Evolutionary conservation across 2,329 filamentous ascomycete genomes (phyloP).

Genomic region (Colletotrichum coccodes): DNA sequence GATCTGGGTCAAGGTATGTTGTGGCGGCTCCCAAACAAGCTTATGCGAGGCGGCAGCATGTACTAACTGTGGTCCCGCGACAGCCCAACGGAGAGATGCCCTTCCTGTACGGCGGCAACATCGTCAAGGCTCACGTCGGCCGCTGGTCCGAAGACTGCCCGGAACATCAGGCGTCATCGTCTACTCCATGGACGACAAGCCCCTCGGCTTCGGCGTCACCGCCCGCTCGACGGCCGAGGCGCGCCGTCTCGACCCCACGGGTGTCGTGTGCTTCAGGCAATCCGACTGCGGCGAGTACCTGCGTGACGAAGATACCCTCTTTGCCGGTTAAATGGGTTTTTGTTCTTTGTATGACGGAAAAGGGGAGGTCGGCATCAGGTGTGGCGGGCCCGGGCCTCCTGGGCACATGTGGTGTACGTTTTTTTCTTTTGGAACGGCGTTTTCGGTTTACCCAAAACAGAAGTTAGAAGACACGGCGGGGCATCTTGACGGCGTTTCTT

Average conservation of each 20-base stretch:
- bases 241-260: constrained; percentile 87
- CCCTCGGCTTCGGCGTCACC: constrained; percentile 92
- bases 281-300: constrained; percentile 95
- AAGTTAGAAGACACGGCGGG: constrained; percentile 24
- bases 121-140: constrained; percentile 78
- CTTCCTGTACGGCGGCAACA: constrained; percentile 91
- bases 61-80: neutral
- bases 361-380: neutral
- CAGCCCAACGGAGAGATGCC: constrained; percentile 93
- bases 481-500: constrained; percentile 31
- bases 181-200: constrained; percentile 90
- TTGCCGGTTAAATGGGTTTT: constrained; percentile 57
- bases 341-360: neutral
- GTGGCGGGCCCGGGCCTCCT: neutral
- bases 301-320: constrained; percentile 79
- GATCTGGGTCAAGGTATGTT: constrained; percentile 82
- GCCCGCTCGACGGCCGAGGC: constrained; percentile 88
- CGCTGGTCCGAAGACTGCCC: constrained; percentile 92
- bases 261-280: constrained; percentile 89
- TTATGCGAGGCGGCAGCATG: no score
- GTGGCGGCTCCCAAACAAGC: no score
- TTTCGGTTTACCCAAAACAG: constrained; percentile 15
- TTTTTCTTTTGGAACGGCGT: constrained; percentile 28
- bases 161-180: constrained; percentile 91
- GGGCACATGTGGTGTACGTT: constrained; percentile 5